Conservation (phyloP, 257 asterid species). For the Rhazya stricta region DNA sequence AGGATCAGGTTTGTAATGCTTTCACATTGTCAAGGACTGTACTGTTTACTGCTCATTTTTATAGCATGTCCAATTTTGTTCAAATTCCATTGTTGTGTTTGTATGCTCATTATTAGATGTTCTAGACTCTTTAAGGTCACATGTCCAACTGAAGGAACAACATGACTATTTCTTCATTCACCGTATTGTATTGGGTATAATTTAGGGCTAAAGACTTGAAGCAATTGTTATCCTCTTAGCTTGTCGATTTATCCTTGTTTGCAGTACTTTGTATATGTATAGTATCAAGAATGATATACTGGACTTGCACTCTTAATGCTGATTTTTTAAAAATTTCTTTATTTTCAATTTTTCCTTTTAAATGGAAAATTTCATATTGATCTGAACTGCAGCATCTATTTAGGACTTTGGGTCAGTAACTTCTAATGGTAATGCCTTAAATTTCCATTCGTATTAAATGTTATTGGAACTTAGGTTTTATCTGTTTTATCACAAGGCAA, state of each 20-base stretch:
- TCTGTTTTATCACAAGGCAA: not conserved
- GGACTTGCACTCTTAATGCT: not conserved
- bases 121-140: not conserved
- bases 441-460: not conserved
- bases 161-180: not conserved
- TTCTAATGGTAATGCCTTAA: not conserved
- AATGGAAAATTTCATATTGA: not conserved
- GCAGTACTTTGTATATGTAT: not conserved
- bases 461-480: not conserved
- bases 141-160: not conserved
- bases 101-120: not conserved
- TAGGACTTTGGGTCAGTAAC: not conserved
- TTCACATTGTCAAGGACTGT: constrained; percentile 9
- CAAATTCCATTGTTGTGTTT: not conserved
- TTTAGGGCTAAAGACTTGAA: not conserved
- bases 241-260: not conserved
- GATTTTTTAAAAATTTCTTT: too few species aligned
- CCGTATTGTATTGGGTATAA: not conserved
- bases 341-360: not conserved
- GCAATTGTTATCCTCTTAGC: not conserved
- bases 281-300: not conserved
- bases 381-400: not conserved
- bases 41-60: not conserved
- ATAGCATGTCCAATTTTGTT: not conserved
- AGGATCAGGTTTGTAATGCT: constrained; percentile 67